phyloP scores from a whole-genome alignment of 164 flowering plant species.

The Umbellularia californica region DNA sequence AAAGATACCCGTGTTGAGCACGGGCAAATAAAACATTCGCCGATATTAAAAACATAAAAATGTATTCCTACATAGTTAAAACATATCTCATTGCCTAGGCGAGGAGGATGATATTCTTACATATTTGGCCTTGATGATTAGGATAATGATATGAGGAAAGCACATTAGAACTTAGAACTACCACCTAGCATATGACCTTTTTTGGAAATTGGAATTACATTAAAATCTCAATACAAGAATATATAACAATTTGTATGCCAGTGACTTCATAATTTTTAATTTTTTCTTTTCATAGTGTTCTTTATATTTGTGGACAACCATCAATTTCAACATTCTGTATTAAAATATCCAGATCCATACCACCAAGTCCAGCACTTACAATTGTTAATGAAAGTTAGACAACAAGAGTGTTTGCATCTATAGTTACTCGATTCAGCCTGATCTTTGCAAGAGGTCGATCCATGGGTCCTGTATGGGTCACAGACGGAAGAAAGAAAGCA shows the following conservation, averaged over 20 bases:
- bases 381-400: constrained; percentile 28
- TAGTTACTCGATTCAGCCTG: constrained; percentile 87
- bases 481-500: neutral
- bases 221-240: neutral
- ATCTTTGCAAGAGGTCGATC: constrained; percentile 67
- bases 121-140: neutral
- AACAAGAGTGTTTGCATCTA: constrained; percentile 95
- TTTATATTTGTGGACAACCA: neutral
- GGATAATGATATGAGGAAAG: neutral
- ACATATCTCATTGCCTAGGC: no score
- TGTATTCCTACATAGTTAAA: no score
- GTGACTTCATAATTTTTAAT: neutral
- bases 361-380: neutral
- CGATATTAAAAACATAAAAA: no score
- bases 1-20: no score
- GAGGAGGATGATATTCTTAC: no score
- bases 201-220: no score
- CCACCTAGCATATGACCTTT: neutral
- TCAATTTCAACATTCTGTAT: neutral
- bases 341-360: neutral
- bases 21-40: no score
- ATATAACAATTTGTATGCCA: neutral
- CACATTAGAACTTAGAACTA: neutral
- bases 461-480: constrained; percentile 48
- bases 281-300: neutral